phyloP scores from a whole-genome alignment of 768 basidiomycete genomes.

The Amanita exitialis region DNA sequence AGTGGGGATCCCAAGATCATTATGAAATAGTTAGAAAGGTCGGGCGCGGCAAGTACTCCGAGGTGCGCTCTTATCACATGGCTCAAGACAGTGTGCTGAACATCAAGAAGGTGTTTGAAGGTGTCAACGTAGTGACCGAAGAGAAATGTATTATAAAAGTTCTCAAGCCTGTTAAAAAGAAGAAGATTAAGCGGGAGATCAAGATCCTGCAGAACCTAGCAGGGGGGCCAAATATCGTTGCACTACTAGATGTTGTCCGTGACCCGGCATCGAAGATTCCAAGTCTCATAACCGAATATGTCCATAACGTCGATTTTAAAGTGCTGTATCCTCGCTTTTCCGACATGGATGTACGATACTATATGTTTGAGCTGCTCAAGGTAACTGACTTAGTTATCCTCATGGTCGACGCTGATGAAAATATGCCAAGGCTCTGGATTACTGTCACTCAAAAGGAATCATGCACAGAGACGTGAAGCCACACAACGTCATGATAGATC shows the following conservation, averaged over 20 bases:
- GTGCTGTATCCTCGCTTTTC: conserved; percentile 91
- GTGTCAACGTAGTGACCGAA: conserved; percentile 82
- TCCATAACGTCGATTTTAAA: conserved; percentile 98
- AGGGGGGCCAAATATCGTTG: conserved; percentile 91
- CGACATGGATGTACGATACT: conserved; percentile 92
- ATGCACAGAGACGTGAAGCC: conserved; percentile 99
- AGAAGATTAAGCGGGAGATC: conserved; percentile 99
- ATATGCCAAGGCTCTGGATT: conserved; percentile 73
- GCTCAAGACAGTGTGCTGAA: conserved; percentile 7
- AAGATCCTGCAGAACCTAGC: conserved; percentile 96
- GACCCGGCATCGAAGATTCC: conserved; percentile 96
- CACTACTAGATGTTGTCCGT: conserved; percentile 89
- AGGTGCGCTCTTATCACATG: conserved; percentile 38
- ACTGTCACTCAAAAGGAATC: conserved; percentile 96
- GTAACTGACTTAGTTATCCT: conserved; percentile 21
- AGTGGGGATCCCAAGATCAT: conserved; percentile 95
- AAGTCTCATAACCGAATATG: conserved; percentile 93
- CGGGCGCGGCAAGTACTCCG: conserved; percentile 90
- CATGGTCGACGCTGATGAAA: conserved; percentile 9
- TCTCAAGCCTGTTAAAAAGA: conserved; percentile 98
- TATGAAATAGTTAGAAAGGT: conserved; percentile 98
- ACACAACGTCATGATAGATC: conserved; percentile 99
- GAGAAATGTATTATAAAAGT: conserved; percentile 99
- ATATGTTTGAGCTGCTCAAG: conserved; percentile 95
- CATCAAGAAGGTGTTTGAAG: conserved; percentile 71